Evolutionary conservation across 2,329 filamentous ascomycete species (phyloP), one percentile per base, ranked within the genome.

Genomic region (Botrytis pseudocinerea): DNA sequence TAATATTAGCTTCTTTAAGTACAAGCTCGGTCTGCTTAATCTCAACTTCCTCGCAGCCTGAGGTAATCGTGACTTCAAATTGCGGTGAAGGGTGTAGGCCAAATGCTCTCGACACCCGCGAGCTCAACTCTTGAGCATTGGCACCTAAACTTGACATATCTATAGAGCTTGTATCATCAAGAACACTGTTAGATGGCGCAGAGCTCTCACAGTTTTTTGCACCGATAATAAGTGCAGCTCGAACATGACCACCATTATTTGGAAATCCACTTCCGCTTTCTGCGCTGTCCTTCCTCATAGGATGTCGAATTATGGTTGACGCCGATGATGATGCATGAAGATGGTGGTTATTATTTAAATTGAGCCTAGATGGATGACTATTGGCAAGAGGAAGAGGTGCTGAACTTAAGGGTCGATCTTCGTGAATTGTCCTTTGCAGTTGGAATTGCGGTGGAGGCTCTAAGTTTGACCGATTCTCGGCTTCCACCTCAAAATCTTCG

Each of bases 401-500:
- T 38, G 74, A 71, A 60, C 77, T 76, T 62, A 78, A 74, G 22
- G 77, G 75, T 20, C 76, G 76, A 66, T 79, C 78, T 74, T 81
- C 79, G 40, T 76, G 77, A 70, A 79, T 79, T 40, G 78, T 78
- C 61, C 76, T 78, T 28, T 78, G 76, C 40, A 80, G 73, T n/a
- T 74, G 76, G 70, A 80, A 80, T 28, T 74, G 74, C 25, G 79
- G 78, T 51, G 77, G 78, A n/a, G 75, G 76, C 40, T 76, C 72
- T 57, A 66, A 22, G 28, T 71, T 70, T 64, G 76, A 65, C 9
- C 71, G 74, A 42, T 60, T 73, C 28, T 76, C 75, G 10, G 74
- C 73, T 46, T 78, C 79, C 18, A 76, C 73, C n/a, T 80, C 78
- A 62, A 81, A 81, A 44, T 81, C 78, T 69, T 82, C 80, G 1